These are phyloP conservation scores for Diutina scorzettiae DNA, from an alignment of 1,139 yeast species.

Conservation along the genomic window DNA sequence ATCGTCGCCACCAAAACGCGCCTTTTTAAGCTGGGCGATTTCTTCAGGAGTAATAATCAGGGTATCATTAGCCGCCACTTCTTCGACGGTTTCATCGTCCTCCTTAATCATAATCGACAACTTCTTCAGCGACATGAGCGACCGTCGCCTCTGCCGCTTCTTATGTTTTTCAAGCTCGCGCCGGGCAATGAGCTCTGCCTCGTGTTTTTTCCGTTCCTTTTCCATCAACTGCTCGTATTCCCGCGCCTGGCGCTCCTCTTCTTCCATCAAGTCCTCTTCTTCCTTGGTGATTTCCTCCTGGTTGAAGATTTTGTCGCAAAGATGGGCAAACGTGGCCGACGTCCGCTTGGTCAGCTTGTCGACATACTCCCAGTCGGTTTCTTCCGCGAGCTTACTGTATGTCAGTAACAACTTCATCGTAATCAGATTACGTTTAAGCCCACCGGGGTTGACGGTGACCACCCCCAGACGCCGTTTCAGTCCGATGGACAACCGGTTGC, in stretches of 20 bases:
- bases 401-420: conserved; percentile 59
- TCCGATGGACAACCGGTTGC: background rate
- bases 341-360: conserved; percentile 67
- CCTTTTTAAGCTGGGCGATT: background rate
- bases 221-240: conserved; percentile 41
- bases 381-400: conserved; percentile 58
- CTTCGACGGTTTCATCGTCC: conserved; percentile 12
- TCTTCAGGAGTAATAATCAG: background rate
- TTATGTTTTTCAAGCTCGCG: conserved; percentile 35
- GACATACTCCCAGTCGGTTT: conserved; percentile 58
- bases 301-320: conserved; percentile 65
- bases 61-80: conserved; percentile 13
- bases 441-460: conserved; percentile 13
- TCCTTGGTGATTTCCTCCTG: conserved; percentile 44
- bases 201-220: conserved; percentile 37
- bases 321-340: conserved; percentile 63
- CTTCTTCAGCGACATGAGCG: conserved; percentile 29
- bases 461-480: conserved; percentile 4
- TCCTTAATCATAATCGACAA: conserved; percentile 23
- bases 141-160: conserved; percentile 31
- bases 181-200: conserved; percentile 34
- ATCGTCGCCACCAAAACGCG: background rate
- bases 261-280: conserved; percentile 38
- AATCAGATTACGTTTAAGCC: conserved; percentile 54
- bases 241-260: conserved; percentile 37